These are phyloP conservation scores for Auricularia auricula-judae DNA, from an alignment of 768 basidiomycete species.

Conservation along the genomic window DNA sequence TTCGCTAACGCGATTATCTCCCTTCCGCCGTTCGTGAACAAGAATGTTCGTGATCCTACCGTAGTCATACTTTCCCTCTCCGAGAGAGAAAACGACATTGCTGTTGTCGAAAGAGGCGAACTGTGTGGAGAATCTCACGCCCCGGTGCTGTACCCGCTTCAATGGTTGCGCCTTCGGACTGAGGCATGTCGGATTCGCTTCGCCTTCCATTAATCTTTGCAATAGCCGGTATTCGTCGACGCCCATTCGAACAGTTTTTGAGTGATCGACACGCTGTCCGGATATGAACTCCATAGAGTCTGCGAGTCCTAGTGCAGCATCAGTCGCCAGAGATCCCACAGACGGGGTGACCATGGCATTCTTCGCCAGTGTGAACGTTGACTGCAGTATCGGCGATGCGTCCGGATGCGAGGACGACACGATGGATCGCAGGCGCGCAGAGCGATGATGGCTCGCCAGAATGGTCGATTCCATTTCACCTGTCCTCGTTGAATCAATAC, in stretches of 20 bases:
- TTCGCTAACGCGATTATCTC: neutral
- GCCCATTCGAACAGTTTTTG: neutral
- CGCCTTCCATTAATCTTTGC: neutral
- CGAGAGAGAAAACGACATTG: conserved; percentile 13
- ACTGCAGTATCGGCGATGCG: neutral
- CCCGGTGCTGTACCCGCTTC: neutral
- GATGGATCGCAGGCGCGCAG: neutral
- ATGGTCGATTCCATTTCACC: neutral
- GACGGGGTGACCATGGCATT: too few species aligned
- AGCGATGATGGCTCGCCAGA: neutral
- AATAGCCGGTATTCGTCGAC: neutral
- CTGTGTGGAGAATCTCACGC: conserved; percentile 14
- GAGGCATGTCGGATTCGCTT: neutral
- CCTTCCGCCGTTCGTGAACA: neutral
- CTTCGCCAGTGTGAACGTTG: neutral
- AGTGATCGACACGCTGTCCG: neutral
- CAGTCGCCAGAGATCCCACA: neutral
- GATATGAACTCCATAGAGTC: neutral
- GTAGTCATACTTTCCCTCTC: neutral
- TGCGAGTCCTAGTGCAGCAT: neutral
- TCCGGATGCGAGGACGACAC: neutral
- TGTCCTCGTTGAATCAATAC: neutral
- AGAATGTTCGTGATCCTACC: neutral
- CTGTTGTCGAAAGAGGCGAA: conserved; percentile 7
- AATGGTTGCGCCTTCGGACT: neutral